phyloP scores from a whole-genome alignment of 805 yeast species.

The Brettanomyces naardenensis region DNA sequence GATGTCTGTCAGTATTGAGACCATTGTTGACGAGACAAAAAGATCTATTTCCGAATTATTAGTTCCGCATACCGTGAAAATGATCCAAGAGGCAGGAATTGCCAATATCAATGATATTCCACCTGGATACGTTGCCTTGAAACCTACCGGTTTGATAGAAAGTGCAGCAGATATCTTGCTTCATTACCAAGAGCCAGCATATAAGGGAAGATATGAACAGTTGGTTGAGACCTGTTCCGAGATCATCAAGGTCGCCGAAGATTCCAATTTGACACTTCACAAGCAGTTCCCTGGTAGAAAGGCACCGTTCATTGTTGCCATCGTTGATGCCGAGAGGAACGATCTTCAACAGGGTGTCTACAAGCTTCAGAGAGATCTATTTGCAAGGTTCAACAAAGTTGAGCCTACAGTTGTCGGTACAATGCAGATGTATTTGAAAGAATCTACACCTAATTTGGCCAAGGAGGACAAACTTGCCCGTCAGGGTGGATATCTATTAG shows the following conservation, averaged over 20 bases:
- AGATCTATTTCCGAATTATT: slow-evolving; percentile 60
- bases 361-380: slow-evolving; percentile 76
- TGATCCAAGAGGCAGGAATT: slow-evolving; percentile 34
- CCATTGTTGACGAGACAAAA: slow-evolving; percentile 56
- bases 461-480: slow-evolving; percentile 60
- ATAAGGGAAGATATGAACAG: slow-evolving; percentile 41
- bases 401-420: slow-evolving; percentile 80
- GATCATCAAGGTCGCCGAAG: slow-evolving; percentile 49
- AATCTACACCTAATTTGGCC: slow-evolving; percentile 53
- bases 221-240: slow-evolving; percentile 59
- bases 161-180: slow-evolving; percentile 69
- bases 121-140: slow-evolving; percentile 87
- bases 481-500: slow-evolving; percentile 58
- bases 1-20: slow-evolving; percentile 37
- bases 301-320: slow-evolving; percentile 67
- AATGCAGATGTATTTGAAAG: slow-evolving; percentile 82
- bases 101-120: slow-evolving; percentile 60
- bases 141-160: slow-evolving; percentile 82
- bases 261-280: slow-evolving; percentile 43
- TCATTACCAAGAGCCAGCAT: slow-evolving; percentile 48
- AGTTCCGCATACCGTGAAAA: slow-evolving; percentile 60
- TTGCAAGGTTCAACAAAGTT: slow-evolving; percentile 59
- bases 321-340: slow-evolving; percentile 87
- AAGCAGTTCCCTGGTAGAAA: slow-evolving; percentile 51
- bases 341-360: slow-evolving; percentile 89